Evolutionary conservation across 306 rosid species (phyloP).

Genomic region (Carpinus viminea): DNA sequence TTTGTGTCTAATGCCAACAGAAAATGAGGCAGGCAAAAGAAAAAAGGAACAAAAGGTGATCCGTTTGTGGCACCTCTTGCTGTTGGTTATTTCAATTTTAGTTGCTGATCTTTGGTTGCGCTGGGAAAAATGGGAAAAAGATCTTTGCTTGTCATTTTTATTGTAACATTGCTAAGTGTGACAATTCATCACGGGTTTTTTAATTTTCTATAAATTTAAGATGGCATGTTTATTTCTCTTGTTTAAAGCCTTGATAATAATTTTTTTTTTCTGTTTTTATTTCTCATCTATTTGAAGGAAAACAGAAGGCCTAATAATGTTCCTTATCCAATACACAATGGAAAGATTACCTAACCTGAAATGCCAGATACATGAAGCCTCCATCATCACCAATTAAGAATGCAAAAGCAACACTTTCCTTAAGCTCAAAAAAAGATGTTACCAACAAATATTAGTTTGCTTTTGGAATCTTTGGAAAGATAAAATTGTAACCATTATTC

Average conservation of each 20-base stretch:
- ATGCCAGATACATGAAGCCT: no score
- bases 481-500: no score
- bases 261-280: no score
- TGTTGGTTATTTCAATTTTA: conserved; percentile 13
- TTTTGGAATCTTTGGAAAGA: no score
- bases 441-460: no score
- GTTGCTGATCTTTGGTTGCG: background rate
- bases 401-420: no score
- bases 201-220: conserved; percentile 4
- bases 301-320: no score
- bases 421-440: no score
- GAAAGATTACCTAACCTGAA: no score
- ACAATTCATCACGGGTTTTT: background rate
- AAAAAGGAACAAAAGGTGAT: conserved; percentile 20
- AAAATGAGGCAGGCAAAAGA: conserved; percentile 29
- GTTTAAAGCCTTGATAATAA: background rate
- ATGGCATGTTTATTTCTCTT: background rate
- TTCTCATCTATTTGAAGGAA: no score
- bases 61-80: conserved; percentile 2
- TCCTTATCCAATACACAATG: no score
- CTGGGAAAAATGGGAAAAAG: background rate
- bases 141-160: background rate
- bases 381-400: no score
- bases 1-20: conserved; percentile 47
- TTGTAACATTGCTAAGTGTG: background rate